Base-by-base conservation (phyloP, 1,139 yeast genomes). In the Nadsonia commutata region DNA sequence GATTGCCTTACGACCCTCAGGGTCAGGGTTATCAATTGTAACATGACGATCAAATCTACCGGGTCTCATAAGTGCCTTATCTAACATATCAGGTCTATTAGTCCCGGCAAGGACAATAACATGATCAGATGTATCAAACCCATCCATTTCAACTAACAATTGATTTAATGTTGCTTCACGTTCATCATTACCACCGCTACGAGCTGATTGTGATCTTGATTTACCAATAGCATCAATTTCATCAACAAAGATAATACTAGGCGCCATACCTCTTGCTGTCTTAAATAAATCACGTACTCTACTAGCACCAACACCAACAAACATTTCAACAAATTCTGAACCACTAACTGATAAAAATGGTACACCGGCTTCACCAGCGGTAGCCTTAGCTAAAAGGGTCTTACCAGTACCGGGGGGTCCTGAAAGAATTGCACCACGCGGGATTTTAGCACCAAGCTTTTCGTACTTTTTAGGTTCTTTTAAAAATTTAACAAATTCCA, bases 331-430 rank as follows among this genome's bases (percentile, higher is more conserved):
- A 55, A 90, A 90, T 59, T 90, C 97, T 11, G 97, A 88, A 54
- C 97, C 98, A 2, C 95, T 84, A 9, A 90, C 97, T 11, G 95
- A 82, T 53, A 77, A 76, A 58, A 90, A 90, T 23, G 98, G 97
- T 40, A 90, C 98, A 41, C 90, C 94, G 0, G 98, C 97, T 62
- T 90, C 98, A 49, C 98, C 98, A 1, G 98, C 98, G 31, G 98
- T 90, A 8, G 98, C 98, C 62, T 84, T 88, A 9, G 98, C 98
- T 46, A 90, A 68, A 49, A 90, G 68, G 1, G 98, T 90, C 63
- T 90, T 90, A 76, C 98, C 98, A 4, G 98, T 90, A 70, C 98
- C 98, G 40, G 98, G 98, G 9, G 97, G 95, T 46, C 98, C 98
- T 11, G 95, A 83, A 48, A 90, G 67, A 51, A 90, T 84, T 7